Percentiles rank a stretch among this genome's conserved stretches.
Conservation (phyloP, 176 grass and related monocot species). For the Secale cereale region DNA sequence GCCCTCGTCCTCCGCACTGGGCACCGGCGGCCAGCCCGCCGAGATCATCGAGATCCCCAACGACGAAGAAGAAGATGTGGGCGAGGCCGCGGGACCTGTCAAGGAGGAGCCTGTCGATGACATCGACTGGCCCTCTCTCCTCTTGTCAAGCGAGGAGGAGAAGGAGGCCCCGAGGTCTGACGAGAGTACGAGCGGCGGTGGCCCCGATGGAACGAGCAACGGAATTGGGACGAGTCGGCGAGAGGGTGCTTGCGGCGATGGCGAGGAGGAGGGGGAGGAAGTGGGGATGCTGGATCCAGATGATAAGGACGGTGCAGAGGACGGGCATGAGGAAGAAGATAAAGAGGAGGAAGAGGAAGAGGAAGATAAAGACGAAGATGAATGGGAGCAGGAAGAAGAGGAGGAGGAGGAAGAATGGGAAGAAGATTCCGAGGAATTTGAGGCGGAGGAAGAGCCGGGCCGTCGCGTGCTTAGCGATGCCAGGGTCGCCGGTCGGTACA, state of each 20-base stretch:
- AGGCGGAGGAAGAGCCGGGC: not conserved
- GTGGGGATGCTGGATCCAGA: not conserved
- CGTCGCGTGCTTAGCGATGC: not conserved
- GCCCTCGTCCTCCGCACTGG: not conserved
- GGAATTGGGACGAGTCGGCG: not conserved
- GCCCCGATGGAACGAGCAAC: not conserved
- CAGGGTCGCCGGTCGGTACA: not conserved
- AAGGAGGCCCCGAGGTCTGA: not conserved
- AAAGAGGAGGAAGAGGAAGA: not conserved
- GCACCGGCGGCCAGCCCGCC: not conserved
- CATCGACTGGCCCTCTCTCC: too few relatives aligned
- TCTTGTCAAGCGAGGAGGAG: conserved; percentile 1
- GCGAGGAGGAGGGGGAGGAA: not conserved
- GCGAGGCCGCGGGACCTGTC: not conserved
- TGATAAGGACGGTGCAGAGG: not conserved
- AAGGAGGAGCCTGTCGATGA: not conserved
- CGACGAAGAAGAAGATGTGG: not conserved
- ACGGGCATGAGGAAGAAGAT: not conserved
- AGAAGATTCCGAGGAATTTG: not conserved
- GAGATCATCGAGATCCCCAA: not conserved
- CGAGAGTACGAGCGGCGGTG: not conserved
- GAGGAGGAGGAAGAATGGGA: not conserved
- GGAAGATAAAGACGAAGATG: conserved; percentile 2
- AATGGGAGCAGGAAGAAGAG: conserved; percentile 11
- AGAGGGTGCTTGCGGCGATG: not conserved